Evolutionary conservation across 768 basidiomycete genomes (phyloP), one percentile per base, ranked within the genome.

Genomic region (Ramaria rubella): DNA sequence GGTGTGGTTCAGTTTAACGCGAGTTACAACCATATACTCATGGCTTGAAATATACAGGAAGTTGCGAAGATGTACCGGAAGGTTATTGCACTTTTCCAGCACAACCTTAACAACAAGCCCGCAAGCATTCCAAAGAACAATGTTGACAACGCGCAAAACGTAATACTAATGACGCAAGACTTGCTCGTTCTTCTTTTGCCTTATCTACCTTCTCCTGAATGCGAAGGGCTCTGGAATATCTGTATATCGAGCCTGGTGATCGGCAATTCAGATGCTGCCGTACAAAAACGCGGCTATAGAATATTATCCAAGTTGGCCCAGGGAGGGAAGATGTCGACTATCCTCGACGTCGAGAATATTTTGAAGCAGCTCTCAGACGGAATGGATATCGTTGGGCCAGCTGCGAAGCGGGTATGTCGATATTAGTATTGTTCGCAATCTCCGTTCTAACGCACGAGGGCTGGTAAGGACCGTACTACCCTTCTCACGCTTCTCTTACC

Each of bases 261-360:
- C 5, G 79, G 80, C 52, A 83, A 82, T 63, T 81, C 75, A 62
- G 93, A 97, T 64, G 89, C 89, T 50, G 91, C 84, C 3, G 84
- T 95, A 5, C 95, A 98, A 73, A 99, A 99, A 72, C 90, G 94
- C 62, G 90, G 86, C 8, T 98, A 98, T 73, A 88, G 95, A 66
- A 83, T 88, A 17, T 76, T 98, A 15, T 77, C 86, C 30, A 86
- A 86, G 61, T 68, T 93, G 40, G 70, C 85, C n/a, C 86, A 87
- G 64, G 74, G 74, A 51, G 77, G 75, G 0, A 85, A 86, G 65
- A 73, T 85, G 29, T 66, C 67, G 30, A 63, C 76, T 43, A 79
- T 82, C 11, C 34, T 56, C 5, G 27, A 56, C 33, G 55, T 24
- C 15, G 55, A 48, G 27, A 27, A 15, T 9, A 45, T 56, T 31